Evolutionary conservation across 257 asterid genomes (phyloP), one percentile per base, ranked within the genome.

Genomic region (Ilex aquifolium): DNA sequence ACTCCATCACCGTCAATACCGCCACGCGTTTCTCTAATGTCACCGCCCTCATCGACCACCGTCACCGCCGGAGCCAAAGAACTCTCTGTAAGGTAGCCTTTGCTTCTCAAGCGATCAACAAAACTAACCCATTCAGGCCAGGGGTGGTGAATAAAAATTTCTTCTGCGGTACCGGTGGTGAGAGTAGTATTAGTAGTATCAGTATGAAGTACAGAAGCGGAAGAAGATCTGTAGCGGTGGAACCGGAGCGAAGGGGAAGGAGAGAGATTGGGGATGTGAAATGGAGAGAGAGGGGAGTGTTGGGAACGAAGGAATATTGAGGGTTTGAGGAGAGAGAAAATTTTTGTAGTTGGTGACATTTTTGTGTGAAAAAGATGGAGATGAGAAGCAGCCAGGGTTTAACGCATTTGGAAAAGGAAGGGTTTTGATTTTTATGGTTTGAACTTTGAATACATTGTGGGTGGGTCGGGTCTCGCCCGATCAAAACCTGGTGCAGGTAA

Each of bases 91-190:
- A 90, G 49, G 82, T 87, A 90, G 32, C 95, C 97, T 66, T 76
- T 93, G 64, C 77, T 56, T 72, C 85, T 85, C 69, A 90, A 74
- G 30, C 82, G 79, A 72, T 87, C 95, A 49, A 90, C 75, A 57
- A 93, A 93, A 49, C 62, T 58, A 57, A 87, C 76, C 99, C 99
- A 93, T 73, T 90, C 99, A 2, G 95, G 95, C 99, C 99, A 93
- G 0, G 96, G 97, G 70, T 93, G 99, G 44, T 9, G 44, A 58
- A 58, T 42, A 78, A 57, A 30, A 60, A 10, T 29, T 67, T 60
- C 14, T 57, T 61, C 57, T 60, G 66, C 74, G 2, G 71, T 13
- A 39, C 55, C 27, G 27, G 27, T 68, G 29, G 51, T 62, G 17
- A 67, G 31, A 1, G 72, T 32, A 63, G 57, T 64, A 29, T 21